Percentiles rank a stretch among this genome's conserved stretches.
Conservation (phyloP, 2,329 filamentous ascomycete genomes). For the Alternaria sp. region DNA sequence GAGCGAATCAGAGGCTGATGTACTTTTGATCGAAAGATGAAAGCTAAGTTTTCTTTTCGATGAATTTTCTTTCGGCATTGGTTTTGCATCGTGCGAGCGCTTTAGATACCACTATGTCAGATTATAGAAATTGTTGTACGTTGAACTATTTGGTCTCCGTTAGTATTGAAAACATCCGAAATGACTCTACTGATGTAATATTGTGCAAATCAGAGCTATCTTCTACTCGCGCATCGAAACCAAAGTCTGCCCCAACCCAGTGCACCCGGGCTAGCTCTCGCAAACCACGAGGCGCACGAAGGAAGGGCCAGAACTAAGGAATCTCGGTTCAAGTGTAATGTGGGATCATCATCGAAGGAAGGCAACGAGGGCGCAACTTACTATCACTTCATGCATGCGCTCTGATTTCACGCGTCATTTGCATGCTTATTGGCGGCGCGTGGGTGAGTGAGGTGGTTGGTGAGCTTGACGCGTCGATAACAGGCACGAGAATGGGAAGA, state of each 20-base stretch:
- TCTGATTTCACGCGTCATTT: not conserved
- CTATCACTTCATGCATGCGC: not conserved
- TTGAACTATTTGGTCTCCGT: not conserved
- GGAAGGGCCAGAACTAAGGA: not conserved
- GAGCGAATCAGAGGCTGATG: not conserved
- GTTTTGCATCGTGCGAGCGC: not conserved
- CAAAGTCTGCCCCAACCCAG: not conserved
- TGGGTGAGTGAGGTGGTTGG: not conserved
- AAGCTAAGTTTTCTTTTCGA: not conserved
- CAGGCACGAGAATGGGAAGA: not conserved
- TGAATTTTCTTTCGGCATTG: not conserved
- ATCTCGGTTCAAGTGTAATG: constrained; percentile 25
- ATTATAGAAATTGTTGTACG: not conserved
- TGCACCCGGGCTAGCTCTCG: constrained; percentile 12
- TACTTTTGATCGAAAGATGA: not conserved
- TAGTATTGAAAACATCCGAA: not conserved
- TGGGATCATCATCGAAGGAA: constrained; percentile 11
- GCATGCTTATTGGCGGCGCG: not conserved
- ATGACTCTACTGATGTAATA: not conserved
- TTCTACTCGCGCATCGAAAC: constrained; percentile 21
- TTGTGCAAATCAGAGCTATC: constrained; percentile 19
- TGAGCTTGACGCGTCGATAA: not conserved
- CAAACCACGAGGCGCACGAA: constrained; percentile 13
- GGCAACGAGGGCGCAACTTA: not conserved
- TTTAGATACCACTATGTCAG: not conserved